Percentiles rank a stretch among this genome's conserved stretches.
These are phyloP conservation scores for Fusarium sp. DNA, from an alignment of 2,329 filamentous ascomycete species.

Conservation along the genomic window DNA sequence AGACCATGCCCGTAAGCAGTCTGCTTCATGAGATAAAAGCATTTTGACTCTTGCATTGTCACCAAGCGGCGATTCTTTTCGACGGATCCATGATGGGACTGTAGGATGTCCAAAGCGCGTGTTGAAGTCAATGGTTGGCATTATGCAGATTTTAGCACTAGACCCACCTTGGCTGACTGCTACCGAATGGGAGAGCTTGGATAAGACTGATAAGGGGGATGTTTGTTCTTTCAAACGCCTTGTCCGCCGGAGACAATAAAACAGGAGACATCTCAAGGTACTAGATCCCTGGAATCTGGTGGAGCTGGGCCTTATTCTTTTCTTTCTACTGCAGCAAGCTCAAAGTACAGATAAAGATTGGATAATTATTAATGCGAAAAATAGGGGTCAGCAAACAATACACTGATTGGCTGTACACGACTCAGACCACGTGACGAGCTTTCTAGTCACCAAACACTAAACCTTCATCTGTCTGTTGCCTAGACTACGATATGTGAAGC, in stretches of 20 bases:
- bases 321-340: neutral
- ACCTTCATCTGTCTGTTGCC: no score
- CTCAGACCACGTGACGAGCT: no score
- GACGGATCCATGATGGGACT: neutral
- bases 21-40: neutral
- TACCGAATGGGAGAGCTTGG: neutral
- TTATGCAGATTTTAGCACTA: neutral
- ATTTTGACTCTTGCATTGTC: neutral
- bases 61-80: rapidly evolving
- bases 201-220: no score
- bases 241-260: no score
- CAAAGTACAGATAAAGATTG: no score
- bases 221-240: no score
- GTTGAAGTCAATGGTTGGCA: neutral
- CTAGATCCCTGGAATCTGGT: rapidly evolving
- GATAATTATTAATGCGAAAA: no score
- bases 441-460: no score
- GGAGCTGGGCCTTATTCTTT: neutral
- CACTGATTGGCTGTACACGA: no score
- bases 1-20: slow-evolving; percentile 3
- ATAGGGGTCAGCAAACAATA: no score
- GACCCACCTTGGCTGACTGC: neutral
- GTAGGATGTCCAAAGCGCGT: neutral
- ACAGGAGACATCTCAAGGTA: rapidly evolving
- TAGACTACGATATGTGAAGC: no score